A percentile compares a stretch with the other conserved stretches of the same genome.
These are phyloP conservation scores for Ogataea saltuana DNA, from an alignment of 805 yeast species.

Conservation along the genomic window DNA sequence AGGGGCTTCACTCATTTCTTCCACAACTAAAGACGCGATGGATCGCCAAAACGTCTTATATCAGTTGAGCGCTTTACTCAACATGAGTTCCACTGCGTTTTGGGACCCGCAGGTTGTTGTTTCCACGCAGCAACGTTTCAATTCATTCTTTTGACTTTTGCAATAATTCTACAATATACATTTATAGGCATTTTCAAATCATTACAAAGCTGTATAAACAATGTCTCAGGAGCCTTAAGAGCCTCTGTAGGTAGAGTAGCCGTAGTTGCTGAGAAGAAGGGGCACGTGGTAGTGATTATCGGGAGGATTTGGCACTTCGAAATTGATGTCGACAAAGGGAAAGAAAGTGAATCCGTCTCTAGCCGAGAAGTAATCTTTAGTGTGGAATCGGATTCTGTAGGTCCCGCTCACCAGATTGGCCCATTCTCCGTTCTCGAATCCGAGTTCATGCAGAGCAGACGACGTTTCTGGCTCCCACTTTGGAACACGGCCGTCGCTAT, in stretches of 20 bases:
- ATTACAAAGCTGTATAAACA: not conserved
- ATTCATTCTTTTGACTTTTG: not conserved
- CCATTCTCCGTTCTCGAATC: slow-evolving; percentile 40
- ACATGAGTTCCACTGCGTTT: slow-evolving; percentile 3
- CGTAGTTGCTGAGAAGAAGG: slow-evolving; percentile 75
- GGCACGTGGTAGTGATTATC: slow-evolving; percentile 91
- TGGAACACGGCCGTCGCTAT: slow-evolving; percentile 77
- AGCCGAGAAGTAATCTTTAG: slow-evolving; percentile 60
- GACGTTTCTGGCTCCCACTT: slow-evolving; percentile 54
- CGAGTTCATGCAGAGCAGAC: slow-evolving; percentile 7
- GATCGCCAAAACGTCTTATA: too few species aligned
- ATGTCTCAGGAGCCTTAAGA: slow-evolving; percentile 17
- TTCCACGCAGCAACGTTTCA: not conserved
- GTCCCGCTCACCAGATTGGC: slow-evolving; percentile 54
- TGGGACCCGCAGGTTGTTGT: not conserved
- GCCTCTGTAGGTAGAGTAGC: slow-evolving; percentile 91
- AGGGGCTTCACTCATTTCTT: slow-evolving; percentile 66
- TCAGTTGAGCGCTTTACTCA: too few species aligned
- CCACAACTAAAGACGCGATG: slow-evolving; percentile 32
- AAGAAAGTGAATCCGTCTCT: slow-evolving; percentile 59
- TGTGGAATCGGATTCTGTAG: slow-evolving; percentile 75
- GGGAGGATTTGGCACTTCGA: slow-evolving; percentile 64
- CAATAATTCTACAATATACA: slow-evolving; percentile 2
- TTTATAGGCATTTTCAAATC: not conserved
- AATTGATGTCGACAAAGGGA: slow-evolving; percentile 83